Evolutionary conservation across 345 rosid species (phyloP).

Genomic region (Acer negundo): DNA sequence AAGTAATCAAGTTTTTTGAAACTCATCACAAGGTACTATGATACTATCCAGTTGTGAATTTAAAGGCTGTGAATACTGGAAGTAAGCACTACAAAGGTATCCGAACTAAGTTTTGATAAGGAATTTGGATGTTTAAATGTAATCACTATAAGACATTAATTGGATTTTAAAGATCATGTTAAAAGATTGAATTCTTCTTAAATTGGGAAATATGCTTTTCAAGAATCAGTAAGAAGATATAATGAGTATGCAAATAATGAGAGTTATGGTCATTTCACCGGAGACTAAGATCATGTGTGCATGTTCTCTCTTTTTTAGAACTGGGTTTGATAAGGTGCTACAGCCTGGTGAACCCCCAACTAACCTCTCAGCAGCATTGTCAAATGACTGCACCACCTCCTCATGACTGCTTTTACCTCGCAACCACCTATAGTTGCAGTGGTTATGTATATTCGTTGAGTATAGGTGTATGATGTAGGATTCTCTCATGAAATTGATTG

Average conservation of each 20-base stretch:
- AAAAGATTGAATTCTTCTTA: not conserved
- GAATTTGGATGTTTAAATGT: not conserved
- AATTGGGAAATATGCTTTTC: not conserved
- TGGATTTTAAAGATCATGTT: not conserved
- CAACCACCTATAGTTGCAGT: not conserved
- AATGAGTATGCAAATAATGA: not conserved
- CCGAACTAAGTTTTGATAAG: not conserved
- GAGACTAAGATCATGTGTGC: not conserved
- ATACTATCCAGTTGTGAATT: not conserved
- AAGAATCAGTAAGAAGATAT: not conserved
- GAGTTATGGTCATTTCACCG: not conserved
- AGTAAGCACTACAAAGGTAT: slow-evolving; percentile 3
- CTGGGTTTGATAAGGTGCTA: not conserved
- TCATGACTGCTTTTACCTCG: not conserved
- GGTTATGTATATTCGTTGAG: not conserved
- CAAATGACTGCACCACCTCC: not conserved
- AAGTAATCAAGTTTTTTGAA: slow-evolving; percentile 88
- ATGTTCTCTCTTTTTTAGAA: not conserved
- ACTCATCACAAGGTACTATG: slow-evolving; percentile 77
- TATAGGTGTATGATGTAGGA: not conserved
- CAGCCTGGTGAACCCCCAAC: not conserved
- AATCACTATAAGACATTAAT: not conserved
- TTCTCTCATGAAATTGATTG: not conserved
- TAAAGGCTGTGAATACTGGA: not conserved
- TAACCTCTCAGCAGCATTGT: slow-evolving; percentile 6